These are phyloP conservation scores for Cladosporium cucumerinum DNA, from an alignment of 2,329 filamentous ascomycete genomes.

Conservation along the genomic window DNA sequence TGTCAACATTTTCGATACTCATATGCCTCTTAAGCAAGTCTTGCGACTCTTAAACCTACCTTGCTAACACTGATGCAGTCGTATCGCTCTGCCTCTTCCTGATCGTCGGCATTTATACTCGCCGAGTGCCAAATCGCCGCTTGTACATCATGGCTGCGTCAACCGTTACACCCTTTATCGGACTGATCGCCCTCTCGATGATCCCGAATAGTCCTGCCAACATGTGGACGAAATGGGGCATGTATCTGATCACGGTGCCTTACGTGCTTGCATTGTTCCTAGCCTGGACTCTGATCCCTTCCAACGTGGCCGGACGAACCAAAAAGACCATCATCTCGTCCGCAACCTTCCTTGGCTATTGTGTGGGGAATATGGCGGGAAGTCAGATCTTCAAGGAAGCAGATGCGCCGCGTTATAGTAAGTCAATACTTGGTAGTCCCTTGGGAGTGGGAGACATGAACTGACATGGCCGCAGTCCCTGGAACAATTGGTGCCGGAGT, in stretches of 20 bases:
- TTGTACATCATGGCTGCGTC: slow-evolving; percentile 36
- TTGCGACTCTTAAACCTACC: neutral
- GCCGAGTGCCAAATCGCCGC: slow-evolving; percentile 29
- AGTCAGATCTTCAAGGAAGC: slow-evolving; percentile 46
- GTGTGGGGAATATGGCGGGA: slow-evolving; percentile 48
- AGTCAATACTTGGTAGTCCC: neutral
- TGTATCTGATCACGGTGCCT: slow-evolving; percentile 36
- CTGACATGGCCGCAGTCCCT: slow-evolving; percentile 28
- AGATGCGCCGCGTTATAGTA: slow-evolving; percentile 43
- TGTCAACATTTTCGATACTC: neutral
- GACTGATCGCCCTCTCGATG: slow-evolving; percentile 35
- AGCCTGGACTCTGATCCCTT: slow-evolving; percentile 40
- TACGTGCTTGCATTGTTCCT: slow-evolving; percentile 35
- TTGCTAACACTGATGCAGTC: slow-evolving; percentile 18
- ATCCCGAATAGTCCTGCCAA: slow-evolving; percentile 32
- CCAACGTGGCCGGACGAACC: slow-evolving; percentile 47
- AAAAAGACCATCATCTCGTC: slow-evolving; percentile 48
- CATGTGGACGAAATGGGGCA: slow-evolving; percentile 39
- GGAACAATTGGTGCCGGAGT: slow-evolving; percentile 42
- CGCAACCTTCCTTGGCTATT: slow-evolving; percentile 47
- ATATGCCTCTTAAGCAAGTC: neutral
- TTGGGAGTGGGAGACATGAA: neutral
- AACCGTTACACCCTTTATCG: slow-evolving; percentile 35
- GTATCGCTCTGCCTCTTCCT: slow-evolving; percentile 34
- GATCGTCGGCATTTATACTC: slow-evolving; percentile 33